Base-by-base conservation (phyloP, 2,329 filamentous ascomycete species). In the Cytospora piceicola region DNA sequence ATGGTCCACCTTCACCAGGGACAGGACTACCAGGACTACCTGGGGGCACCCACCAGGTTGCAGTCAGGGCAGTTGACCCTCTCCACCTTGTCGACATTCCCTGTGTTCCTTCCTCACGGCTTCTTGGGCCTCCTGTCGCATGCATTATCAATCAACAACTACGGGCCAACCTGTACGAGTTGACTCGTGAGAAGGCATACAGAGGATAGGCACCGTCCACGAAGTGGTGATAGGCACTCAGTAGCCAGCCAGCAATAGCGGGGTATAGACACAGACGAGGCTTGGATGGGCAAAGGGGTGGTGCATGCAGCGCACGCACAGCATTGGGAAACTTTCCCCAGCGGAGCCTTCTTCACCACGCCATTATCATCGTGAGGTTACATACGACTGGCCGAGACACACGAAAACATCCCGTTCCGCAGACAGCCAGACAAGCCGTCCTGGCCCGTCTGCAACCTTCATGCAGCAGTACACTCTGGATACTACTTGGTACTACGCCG, bases 401-500 rank as follows among this genome's bases (percentile, higher is more conserved):
- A 30, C 20, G 49, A 32, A 24, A 39, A 32, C 46, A 30, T 32
- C 52, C 12, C 29, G 52, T 49, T 30, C 53, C 49, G 22, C 29
- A 42, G 54, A 29, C 24, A 30, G 42, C n/a, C 32, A 62, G 34
- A 53, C 63, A 39, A 42, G 39, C 39, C 20, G 36, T 15, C 36
- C 32, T 32, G 51, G 46, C 29, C 55, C 49, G 15, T 59, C 62
- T 62, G 60, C 60, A 56, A 62, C 52, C 56, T 59, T 60, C 46
- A 56, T 65, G 63, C 63, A 65, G 36, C 57, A 32, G 27, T 57
- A 65, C 46, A 22, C 61, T 65, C 11, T 52, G 52, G 59, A 53
- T 22, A 30, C 24, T 57, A 56, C 60, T 36, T 24, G 51, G 29
- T 4, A 36, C 49, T 36, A 36, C 34, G 34, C 34, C 34, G 34